Evolutionary conservation across 352 stramenopile genomes (phyloP), one percentile per base, ranked within the genome.

Genomic region (Pythium apleroticum): DNA sequence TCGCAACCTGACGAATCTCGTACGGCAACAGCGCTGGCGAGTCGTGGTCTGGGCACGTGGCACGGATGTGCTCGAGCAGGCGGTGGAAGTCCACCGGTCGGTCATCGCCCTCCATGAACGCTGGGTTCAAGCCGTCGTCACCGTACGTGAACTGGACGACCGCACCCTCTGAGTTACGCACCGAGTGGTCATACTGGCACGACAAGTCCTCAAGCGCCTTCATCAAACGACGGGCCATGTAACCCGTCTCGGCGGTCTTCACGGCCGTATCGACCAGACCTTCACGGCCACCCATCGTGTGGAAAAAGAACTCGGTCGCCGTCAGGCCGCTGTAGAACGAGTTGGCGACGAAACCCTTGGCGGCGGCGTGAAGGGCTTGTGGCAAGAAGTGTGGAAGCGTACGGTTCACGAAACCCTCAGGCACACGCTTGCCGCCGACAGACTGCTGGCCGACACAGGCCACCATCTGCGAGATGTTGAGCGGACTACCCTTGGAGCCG

Each of bases 391-490:
- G 97, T 15, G 97, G 98, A 27, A 99, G 80, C 15, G 97, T 99
- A 31, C 97, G 83, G 72, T 99, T 98, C 15, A 99, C 96, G 74
- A 99, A 99, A 9, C 98, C 98, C 76, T 99, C 94, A 35, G 98
- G 91, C 45, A 99, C 98, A 68, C 98, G 97, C 76, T 98, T 99
- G 63, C 98, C 98, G 53, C 96, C 96, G 14, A 99, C 97, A 31
- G 93, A 97, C 75, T 99, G 97, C 82, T 99, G 97, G 5, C 97
- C 98, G 27, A 99, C 94, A 83, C 97, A 99, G 22, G 97, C 96
- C 65, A 99, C 98, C 97, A 99, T 99, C 78, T 99, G 98, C n/a
- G 96, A 99, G 68, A 99, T 99, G 74, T 99, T 99, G 3, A 99
- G 74, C 8, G 96, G 87, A 75, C 91, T 98, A 57, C 98, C 98